Base-by-base conservation (phyloP, 352 stramenopile species). In the Globisporangium heterothallicum region DNA sequence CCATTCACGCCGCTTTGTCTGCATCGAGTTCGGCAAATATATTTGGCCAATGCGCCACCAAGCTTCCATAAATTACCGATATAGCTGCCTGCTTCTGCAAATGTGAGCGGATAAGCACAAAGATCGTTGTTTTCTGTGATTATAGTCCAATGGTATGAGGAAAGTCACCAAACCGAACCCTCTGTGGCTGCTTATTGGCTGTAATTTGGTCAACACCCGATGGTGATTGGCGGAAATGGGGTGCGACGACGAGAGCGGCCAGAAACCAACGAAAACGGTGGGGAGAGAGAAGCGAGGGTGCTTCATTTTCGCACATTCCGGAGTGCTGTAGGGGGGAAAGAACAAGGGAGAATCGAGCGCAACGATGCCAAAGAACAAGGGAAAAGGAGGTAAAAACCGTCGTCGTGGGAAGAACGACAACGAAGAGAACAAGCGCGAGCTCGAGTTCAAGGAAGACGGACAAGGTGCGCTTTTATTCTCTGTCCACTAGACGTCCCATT, bases 401-500 rank as follows among this genome's bases (percentile, higher is more conserved):
- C 90, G 94, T 58, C 88, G 94, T 72, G 97, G 97, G 72, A 99
- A 99, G 83, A 97, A 97, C 70, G 95, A 99, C 63, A 96, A 96
- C 64, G 96, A 99, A 72, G 97, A 98, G 76, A 97, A 97, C 66
- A 99, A 99, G 80, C 91, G 97, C 64, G 96, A 99, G 75, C 87
- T 99, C 35, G 94, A 99, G 79, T 99, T 99, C 81, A 99, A 99
- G 74, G 97, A 99, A 71, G 94, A 98, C 49, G 97, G 97, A 30
- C 97, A 99, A 72, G 89, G 88, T 96, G 62, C 56, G 77, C 73
- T 26, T 51, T 32, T n/a, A n/a, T n/a, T 16, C 18, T 50, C 10
- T 54, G 21, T 49, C 19, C 38, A 27, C n/a, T n/a, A n/a, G n/a
- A n/a, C n/a, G n/a, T n/a, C n/a, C n/a, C n/a, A n/a, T n/a, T n/a